Evolutionary conservation across 2,329 filamentous ascomycete species (phyloP), one percentile per base, ranked within the genome.

Genomic region (Cucurbitaria berberidis): DNA sequence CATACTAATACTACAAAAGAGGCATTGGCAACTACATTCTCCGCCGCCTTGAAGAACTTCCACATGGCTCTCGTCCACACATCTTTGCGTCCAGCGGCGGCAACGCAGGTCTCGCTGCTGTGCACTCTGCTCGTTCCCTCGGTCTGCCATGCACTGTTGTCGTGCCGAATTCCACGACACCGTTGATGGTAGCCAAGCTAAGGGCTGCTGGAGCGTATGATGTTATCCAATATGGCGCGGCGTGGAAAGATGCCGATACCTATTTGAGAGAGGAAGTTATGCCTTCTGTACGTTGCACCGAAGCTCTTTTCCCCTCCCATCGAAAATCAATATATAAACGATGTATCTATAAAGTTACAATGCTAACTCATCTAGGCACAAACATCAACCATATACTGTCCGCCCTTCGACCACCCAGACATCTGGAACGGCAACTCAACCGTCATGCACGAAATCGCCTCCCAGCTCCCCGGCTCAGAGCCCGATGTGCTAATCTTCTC

Each of bases 81-180:
- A 93, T 95, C 81, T 95, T 90, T 78, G 89, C 84, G 68, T 89
- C 88, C 11, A 90, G 86, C 2, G 91, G 90, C 53, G 91, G 91
- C 51, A 96, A 96, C 69, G 91, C 91, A 2, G 91, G 91, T 1
- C 84, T 96, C 3, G 91, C 91, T 1, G 91, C 89, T 66, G 89
- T 90, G 15, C 87, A 86, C 42, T 89, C 91, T 1, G 89, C 90
- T 11, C 78, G 80, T 21, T 80, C 83, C 2, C 81, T 95, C 6
- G 76, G 80, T 5, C 82, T 84, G 32, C 86, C 85, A 1, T 87
- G 86, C 70, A 93, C 90, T 5, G 88, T 96, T 55, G 89, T 91
- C 26, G 85, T 95, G 1, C 89, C 91, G 0, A 70, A 79, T 8
- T 80, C 78, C 6, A 90, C 89, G 0, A 85, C 87, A 27, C 78